Base-by-base conservation (phyloP, 768 basidiomycete genomes). In the Pleurotus pulmonarius region DNA sequence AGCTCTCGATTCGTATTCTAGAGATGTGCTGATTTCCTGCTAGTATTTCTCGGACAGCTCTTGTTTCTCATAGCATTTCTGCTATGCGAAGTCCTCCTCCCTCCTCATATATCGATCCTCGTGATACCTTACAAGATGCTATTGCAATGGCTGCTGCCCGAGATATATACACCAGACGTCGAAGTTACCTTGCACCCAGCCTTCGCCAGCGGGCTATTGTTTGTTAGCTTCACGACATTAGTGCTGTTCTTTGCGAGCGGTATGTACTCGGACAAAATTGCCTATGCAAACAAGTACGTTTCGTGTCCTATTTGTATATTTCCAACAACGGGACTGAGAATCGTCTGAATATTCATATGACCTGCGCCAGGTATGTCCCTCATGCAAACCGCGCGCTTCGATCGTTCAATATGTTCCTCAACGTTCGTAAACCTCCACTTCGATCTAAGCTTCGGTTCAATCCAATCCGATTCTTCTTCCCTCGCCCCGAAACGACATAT, bases 191-290 rank as follows among this genome's bases (percentile, higher is more conserved):
- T 87, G 2, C 87, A 88, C 61, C 85, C 87, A 7, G 95, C 94
- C 68, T 73, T 94, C 61, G 77, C 87, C 18, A 87, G 83, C 37
- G 92, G 90, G 1, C 71, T 94, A 38, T 75, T 97, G 9, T 90
- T 96, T 58, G 92, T 98, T 25, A 84, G 88, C 16, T 85, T 93
- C 54, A 94, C 93, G 12, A 95, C 95, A 2, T 83, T 98, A 6
- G 82, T 90, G 29, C 81, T 99, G 39, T 97, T 98, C 79, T 98
- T 97, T 68, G 93, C 94, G 7, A 95, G 91, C 63, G 96, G 96
- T 15, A 90, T 95, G 83, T 99, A 98, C 65, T 78, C 88, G 3
- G 94, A 99, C 70, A 95, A 96, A 75, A 95, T 98, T 63, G 90
- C 85, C 3, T 98, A 97, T 69, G 94, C 96, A 16, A 94, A 97